phyloP scores from a whole-genome alignment of 2,329 filamentous ascomycete genomes.

The Huntiella omanensis region DNA sequence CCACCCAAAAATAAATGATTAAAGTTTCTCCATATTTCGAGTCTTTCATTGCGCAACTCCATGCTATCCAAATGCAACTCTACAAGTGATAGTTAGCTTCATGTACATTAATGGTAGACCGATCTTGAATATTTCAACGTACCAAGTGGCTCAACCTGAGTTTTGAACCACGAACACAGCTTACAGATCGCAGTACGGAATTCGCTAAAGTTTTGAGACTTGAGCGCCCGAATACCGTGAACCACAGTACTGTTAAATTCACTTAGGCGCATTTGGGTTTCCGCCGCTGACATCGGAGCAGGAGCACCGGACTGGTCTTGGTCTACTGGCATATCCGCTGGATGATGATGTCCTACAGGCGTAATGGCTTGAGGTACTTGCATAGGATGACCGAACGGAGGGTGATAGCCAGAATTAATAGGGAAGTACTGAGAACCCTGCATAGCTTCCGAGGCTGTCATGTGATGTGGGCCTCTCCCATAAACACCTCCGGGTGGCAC shows the following conservation, averaged over 20 bases:
- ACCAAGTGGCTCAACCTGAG: background rate
- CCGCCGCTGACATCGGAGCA: background rate
- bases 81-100: background rate
- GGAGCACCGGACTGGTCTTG: background rate
- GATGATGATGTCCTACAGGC: background rate
- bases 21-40: constrained; percentile 84
- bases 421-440: too few relatives aligned
- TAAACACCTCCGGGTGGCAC: too few relatives aligned
- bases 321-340: background rate
- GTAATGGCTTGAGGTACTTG: background rate
- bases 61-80: constrained; percentile 12
- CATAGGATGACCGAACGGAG: background rate
- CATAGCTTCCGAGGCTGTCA: too few relatives aligned
- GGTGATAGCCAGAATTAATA: background rate
- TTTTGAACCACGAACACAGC: background rate
- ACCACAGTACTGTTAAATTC: background rate
- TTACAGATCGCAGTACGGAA: background rate
- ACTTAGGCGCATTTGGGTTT: background rate
- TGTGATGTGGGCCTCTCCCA: too few relatives aligned
- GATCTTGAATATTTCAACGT: background rate
- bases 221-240: background rate
- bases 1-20: constrained; percentile 80
- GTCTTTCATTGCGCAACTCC: constrained; percentile 32
- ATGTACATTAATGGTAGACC: too few relatives aligned
- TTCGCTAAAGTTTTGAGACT: background rate